Base-by-base conservation (phyloP, 2,329 filamentous ascomycete species). In the Colletotrichum melonis region DNA sequence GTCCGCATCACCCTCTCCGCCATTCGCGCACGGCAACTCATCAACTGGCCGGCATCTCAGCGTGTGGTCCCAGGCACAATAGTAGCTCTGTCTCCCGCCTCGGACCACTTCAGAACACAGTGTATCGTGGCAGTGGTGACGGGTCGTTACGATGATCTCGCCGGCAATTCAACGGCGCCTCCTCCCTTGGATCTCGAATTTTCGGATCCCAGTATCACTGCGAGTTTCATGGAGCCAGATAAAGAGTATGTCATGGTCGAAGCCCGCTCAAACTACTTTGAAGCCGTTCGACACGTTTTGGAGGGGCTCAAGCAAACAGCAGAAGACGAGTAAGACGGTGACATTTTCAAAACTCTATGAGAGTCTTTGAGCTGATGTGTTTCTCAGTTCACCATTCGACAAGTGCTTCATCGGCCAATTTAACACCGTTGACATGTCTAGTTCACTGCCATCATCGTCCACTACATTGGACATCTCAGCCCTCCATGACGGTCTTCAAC, bases 161-260 rank as follows among this genome's bases (percentile, higher is more conserved):
- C 59, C 9, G 42, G 52, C 16, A 59, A 49, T n/a, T 24, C 52
- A 22, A 22, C 24, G 19, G 59, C 42, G 14, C 38, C 62, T 14
- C 71, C 62, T 28, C 58, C 55, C 42, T 88, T 98, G 19, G 94
- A 98, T 76, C 84, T 73, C 6, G 65, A 74, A 35, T 42, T 70
- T 14, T n/a, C 16, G 19, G 38, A 63, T 42, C 14, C 69, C 12
- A 3, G 59, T 12, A 30, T 38, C 16, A n/a, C 35, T 3, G 57
- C 70, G 5, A 84, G 91, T 0, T 73, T 88, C 3, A 85, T 97
- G 62, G 93, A 98, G 77, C 91, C 94, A 0, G 87, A 88, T 19
- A 81, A 88, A 42, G 91, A 93, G 76, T 92, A 92, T 80, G 82
- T 95, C 12, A 97, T 98, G 94, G 84, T 98, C 0, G 94, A 98